Base-by-base conservation (phyloP, 768 basidiomycete species). In the Leccinum uliginosum region DNA sequence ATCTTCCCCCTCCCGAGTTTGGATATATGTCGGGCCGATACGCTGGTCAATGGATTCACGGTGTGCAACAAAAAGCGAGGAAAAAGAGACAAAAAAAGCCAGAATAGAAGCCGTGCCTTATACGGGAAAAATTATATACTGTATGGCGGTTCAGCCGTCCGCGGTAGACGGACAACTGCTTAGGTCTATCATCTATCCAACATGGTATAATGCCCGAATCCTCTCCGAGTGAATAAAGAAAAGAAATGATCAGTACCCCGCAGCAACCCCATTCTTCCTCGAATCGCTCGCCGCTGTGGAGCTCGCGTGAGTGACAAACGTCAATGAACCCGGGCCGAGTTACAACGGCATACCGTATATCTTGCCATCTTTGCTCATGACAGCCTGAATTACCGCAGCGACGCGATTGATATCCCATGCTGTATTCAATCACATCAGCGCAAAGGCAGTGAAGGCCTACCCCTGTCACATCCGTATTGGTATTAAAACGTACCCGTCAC, bases 201-300 rank as follows among this genome's bases (percentile, higher is more conserved):
- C 40, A 43, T 43, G 40, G 21, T 45, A 45, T 45, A 45, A 6
- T 24, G 21, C 12, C 15, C 6, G 14, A 24, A 24, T 24, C 14
- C 21, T 15, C 21, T 26, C 44, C 23, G 4, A 24, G 15, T 6
- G 11, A 24, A 19, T 23, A 45, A 45, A 44, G 9, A 44, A 44
- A 24, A 15, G 14, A 17, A 23, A 48, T 9, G 9, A 40, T 71
- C 66, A 92, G 73, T 94, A 95, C 3, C 89, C 94, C 48, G 89
- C 85, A 5, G 94, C 90, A 43, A 93, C 80, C n/a, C 93, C 93
- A 60, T 93, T 89, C 77, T 95, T 96, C 67, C 93, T 81, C 19
- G 90, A 92, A 72, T 97, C 94, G 67, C 90, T 92, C 9, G 91
- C 88, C 59, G 91, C 93, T 89, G 62, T 45, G 24, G 40, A 19